Base-by-base conservation (phyloP, 2,329 filamentous ascomycete genomes). In the Fusarium udum region DNA sequence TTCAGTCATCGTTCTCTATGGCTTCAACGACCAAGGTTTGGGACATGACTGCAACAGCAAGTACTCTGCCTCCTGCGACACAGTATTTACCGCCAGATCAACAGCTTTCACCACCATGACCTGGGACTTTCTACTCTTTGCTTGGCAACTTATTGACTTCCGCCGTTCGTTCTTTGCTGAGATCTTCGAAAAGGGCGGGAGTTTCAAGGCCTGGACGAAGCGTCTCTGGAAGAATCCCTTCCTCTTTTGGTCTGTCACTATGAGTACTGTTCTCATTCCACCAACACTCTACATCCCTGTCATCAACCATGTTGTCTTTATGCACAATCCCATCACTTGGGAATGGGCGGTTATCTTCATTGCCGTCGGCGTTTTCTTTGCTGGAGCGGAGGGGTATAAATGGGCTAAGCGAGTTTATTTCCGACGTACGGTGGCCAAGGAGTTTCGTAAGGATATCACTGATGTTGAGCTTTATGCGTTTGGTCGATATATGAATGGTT, bases 281-380 rank as follows among this genome's bases (percentile, higher is more conserved):
- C 89, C 89, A 0, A 86, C 87, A 8, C 81, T 91, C 1, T 94
- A 94, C 75, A 92, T 93, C 59, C 92, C 92, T 0, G 88, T 88
- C 16, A 84, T 93, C 75, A 92, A 92, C 78, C 85, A 86, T 13
- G 82, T 84, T 4, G 91, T 93, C 1, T 93, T 93, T 80, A 88
- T 91, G 77, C 92, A 93, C 73, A 86, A 82, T 4, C 87, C 87
- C 1, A 93, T 93, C 63, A 85, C 82, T 12, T 92, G 90, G 91
- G 91, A 93, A 79, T 93, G 91, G 92, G 89, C 84, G 0, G 86
- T 93, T 49, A 89, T 93, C 3, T 89, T 93, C 67, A 82, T 91
- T 40, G 87, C 87, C 28, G 84, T 88, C 0, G 78, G 87, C 0
- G 75, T 93, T 7, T 94, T 93, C 83, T 89, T 93, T 77, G 75